Evolutionary conservation across 192 early-diverging fungal genomes (phyloP).

Genomic region (Coemansia sp.): DNA sequence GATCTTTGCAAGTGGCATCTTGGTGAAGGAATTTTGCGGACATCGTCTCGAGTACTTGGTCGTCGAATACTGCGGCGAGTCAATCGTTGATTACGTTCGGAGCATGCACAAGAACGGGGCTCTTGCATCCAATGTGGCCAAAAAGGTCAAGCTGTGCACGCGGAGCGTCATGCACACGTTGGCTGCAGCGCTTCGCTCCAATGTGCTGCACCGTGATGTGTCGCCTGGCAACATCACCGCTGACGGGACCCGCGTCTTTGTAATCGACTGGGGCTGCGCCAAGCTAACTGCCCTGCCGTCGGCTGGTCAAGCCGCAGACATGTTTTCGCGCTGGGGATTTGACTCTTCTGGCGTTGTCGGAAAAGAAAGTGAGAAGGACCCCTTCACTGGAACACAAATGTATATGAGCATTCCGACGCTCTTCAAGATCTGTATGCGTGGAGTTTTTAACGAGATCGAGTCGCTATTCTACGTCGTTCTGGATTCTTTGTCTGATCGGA

Average conservation of each 20-base stretch:
- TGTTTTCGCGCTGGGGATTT: not conserved
- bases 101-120: not conserved
- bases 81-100: not conserved
- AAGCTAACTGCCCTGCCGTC: not conserved
- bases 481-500: not conserved
- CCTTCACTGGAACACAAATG: not conserved
- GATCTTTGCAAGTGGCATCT: not conserved
- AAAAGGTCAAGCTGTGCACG: not conserved
- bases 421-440: not conserved
- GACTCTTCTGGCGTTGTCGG: not conserved
- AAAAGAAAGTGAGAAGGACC: not conserved
- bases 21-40: slow-evolving; percentile 14
- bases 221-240: slow-evolving; percentile 16
- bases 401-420: slow-evolving; percentile 25
- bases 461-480: not conserved
- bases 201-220: slow-evolving; percentile 17
- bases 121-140: not conserved
- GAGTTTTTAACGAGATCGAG: not conserved
- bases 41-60: slow-evolving; percentile 23
- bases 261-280: slow-evolving; percentile 27
- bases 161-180: not conserved
- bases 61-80: slow-evolving; percentile 17
- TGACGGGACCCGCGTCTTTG: not conserved
- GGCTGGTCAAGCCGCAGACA: not conserved
- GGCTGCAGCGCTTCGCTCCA: not conserved